Conservation (phyloP, 1,284 basidiomycete species). For the Irpex lacteus region DNA sequence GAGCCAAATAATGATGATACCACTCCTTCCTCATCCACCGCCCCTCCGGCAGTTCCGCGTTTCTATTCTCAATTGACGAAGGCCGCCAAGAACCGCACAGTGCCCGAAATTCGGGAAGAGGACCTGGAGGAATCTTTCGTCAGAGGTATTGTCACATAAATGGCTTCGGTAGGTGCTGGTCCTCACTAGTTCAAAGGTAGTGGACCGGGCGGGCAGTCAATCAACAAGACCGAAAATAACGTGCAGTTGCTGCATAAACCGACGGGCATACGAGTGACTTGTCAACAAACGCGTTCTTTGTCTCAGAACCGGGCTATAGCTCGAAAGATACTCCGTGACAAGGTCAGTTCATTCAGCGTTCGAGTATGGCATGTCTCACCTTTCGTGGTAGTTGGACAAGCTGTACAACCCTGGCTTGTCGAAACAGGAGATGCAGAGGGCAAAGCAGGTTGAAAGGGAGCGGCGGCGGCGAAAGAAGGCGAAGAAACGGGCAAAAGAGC, state of each 20-base stretch:
- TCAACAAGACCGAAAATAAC: slow-evolving; percentile 84
- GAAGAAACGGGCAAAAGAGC: slow-evolving; percentile 29
- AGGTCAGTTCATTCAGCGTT: slow-evolving; percentile 45
- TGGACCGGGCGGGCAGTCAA: slow-evolving; percentile 82
- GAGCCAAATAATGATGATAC: slow-evolving; percentile 24
- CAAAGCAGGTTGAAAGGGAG: slow-evolving; percentile 70
- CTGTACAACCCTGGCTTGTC: slow-evolving; percentile 73
- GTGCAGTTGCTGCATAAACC: slow-evolving; percentile 79
- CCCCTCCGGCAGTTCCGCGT: slow-evolving; percentile 41
- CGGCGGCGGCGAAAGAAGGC: slow-evolving; percentile 63
- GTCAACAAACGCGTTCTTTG: slow-evolving; percentile 78
- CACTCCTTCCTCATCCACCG: slow-evolving; percentile 17
- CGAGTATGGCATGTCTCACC: slow-evolving; percentile 7
- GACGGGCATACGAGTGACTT: slow-evolving; percentile 71
- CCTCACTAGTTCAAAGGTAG: slow-evolving; percentile 47
- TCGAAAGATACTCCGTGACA: slow-evolving; percentile 63
- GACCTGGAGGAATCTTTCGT: slow-evolving; percentile 79
- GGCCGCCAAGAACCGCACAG: slow-evolving; percentile 54
- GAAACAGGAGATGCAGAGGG: slow-evolving; percentile 60
- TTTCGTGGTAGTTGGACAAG: slow-evolving; percentile 55
- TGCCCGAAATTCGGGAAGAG: slow-evolving; percentile 67
- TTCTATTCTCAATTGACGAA: slow-evolving; percentile 70
- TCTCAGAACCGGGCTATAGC: slow-evolving; percentile 67
- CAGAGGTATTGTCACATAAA: slow-evolving; percentile 46
- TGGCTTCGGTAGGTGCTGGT: slow-evolving; percentile 11